A percentile compares a stretch with the other conserved stretches of the same genome.
These are phyloP conservation scores for Bruguiera parviflora DNA, from an alignment of 345 rosid genomes.

Conservation along the genomic window DNA sequence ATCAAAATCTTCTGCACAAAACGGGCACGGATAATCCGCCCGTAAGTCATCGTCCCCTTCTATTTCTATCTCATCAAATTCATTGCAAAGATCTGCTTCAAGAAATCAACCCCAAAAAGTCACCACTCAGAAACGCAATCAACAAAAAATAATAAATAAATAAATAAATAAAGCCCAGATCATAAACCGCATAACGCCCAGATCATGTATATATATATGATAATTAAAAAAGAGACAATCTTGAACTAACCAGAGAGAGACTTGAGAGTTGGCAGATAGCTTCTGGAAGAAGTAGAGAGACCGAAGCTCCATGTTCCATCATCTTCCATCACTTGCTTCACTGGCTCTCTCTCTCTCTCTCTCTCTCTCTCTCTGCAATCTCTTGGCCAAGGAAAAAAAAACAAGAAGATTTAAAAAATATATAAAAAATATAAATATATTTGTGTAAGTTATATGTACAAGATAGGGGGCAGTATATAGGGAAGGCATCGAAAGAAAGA, in stretches of 20 bases:
- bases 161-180: neutral
- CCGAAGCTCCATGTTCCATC: constrained; percentile 17
- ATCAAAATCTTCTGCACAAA: constrained; percentile 25
- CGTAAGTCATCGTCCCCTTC: constrained; percentile 20
- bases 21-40: constrained; percentile 32
- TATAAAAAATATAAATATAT: neutral
- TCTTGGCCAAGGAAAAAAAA: neutral
- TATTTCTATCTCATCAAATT: constrained; percentile 17
- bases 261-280: constrained; percentile 31
- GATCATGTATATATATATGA: too few species aligned
- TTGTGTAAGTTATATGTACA: neutral
- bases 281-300: constrained; percentile 18
- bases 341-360: neutral
- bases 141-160: neutral
- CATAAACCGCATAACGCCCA: neutral
- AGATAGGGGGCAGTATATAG: neutral
- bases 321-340: constrained; percentile 18
- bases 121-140: neutral
- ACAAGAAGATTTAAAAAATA: neutral
- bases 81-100: constrained; percentile 29
- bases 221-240: neutral
- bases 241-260: constrained; percentile 7
- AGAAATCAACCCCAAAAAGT: constrained; percentile 1
- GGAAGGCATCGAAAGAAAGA: neutral
- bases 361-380: neutral